Evolutionary conservation across 768 basidiomycete species (phyloP).

Genomic region (Termitomyces bulborhizus): DNA sequence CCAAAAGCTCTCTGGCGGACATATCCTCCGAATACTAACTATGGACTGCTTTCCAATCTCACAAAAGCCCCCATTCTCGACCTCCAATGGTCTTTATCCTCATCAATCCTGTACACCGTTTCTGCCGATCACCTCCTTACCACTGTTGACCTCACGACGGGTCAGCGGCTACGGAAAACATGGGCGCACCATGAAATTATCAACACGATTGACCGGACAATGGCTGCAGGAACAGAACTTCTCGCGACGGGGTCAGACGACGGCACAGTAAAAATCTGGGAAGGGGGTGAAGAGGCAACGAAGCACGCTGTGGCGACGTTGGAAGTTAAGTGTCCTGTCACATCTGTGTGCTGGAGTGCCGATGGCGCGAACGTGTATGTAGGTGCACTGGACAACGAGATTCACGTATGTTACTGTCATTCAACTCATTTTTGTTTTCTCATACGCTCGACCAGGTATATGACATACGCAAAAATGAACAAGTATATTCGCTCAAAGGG

Average conservation of each 20-base stretch:
- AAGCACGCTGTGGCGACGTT: conserved; percentile 78
- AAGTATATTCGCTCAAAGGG: conserved; percentile 75
- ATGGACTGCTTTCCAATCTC: conserved; percentile 73
- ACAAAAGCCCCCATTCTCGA: conserved; percentile 92
- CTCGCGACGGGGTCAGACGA: conserved; percentile 89
- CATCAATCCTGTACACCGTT: conserved; percentile 71
- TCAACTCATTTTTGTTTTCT: neutral
- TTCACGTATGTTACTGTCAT: conserved; percentile 61
- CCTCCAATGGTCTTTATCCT: conserved; percentile 82
- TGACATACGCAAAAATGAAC: conserved; percentile 80
- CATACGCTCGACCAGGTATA: conserved; percentile 52
- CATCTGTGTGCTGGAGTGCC: conserved; percentile 85
- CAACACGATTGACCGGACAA: conserved; percentile 82
- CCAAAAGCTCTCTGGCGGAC: conserved; percentile 80
- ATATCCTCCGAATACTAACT: conserved; percentile 90
- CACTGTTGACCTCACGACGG: conserved; percentile 77
- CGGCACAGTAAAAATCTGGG: conserved; percentile 88
- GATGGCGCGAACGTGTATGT: conserved; percentile 88
- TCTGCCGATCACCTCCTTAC: conserved; percentile 84
- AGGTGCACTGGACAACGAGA: conserved; percentile 93
- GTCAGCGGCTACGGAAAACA: conserved; percentile 74
- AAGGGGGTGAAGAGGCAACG: conserved; percentile 67
- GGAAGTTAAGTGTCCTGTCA: conserved; percentile 85
- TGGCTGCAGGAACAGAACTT: conserved; percentile 81
- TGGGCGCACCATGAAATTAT: conserved; percentile 89